Evolutionary conservation across 805 yeast genomes (phyloP), one percentile per base, ranked within the genome.

Genomic region (Grigorovia transvaalensis): DNA sequence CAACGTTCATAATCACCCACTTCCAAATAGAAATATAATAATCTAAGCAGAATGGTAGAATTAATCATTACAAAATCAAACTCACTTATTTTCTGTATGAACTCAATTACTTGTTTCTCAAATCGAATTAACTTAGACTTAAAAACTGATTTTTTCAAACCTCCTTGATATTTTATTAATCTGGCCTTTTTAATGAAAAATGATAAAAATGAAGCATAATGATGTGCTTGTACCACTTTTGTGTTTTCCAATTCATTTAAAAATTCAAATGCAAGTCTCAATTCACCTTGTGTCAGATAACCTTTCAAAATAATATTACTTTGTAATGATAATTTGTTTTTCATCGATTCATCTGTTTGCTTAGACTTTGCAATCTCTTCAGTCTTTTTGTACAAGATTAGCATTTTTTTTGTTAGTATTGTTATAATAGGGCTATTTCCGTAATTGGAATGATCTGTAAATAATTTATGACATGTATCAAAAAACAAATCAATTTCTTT

Each of bases 191-290:
- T 54, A 11, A 69, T 68, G 43, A 68, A 71, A 48, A 65, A 58
- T 41, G 69, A 68, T 9, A 74, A 59, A 49, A 76, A 67, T 9
- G 70, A 64, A 1, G 73, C 60, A 51, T 75, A 77, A 45, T 72
- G 70, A 53, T 72, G 72, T 0, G 78, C 62, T 43, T 67, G 69
- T 0, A 15, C 42, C 12, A n/a, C 15, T 38, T 38, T 12, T 7
- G 2, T 38, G 59, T 64, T 43, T 46, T 69, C 73, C 67, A 74
- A 30, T 17, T 46, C 23, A 19, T 19, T 13, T 33, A 48, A 29
- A 11, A 41, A 42, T 6, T 9, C 19, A 13, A 17, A 40, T 4
- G 77, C 76, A 20, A 69, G 56, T 0, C 54, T 54, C 29, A 61
- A 58, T 18, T 63, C 53, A 2, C 56, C 59, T 3, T 51, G 49